Conservation (phyloP, 176 grass and related monocot genomes). For the Pontederia crassipes region DNA sequence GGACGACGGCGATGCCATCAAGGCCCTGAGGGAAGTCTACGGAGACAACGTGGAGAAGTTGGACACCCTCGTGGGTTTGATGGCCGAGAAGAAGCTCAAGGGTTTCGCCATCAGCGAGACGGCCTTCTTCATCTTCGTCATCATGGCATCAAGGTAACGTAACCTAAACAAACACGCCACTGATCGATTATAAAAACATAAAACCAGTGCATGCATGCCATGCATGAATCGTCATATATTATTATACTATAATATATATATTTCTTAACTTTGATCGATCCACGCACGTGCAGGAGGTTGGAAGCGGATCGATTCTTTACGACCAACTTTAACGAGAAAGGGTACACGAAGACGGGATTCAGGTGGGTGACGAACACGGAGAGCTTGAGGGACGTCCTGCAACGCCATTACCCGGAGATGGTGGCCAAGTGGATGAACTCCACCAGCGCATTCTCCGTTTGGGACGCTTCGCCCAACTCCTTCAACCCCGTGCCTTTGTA, state of each 20-base stretch:
- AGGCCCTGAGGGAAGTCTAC: conserved; percentile 31
- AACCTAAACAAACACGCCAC: conserved; percentile 16
- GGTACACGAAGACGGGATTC: conserved; percentile 46
- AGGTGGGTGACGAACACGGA: conserved; percentile 49
- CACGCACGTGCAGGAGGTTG: conserved; percentile 32
- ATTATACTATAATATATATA: conserved; percentile 8
- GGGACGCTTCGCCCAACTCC: conserved; percentile 20
- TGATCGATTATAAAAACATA: too few relatives aligned
- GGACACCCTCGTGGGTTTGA: conserved; percentile 52
- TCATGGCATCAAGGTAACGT: conserved; percentile 53
- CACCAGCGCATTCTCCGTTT: conserved; percentile 46
- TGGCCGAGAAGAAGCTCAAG: conserved; percentile 63
- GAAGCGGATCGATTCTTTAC: conserved; percentile 58
- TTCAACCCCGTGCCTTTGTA: conserved; percentile 12
- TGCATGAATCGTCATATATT: neutral
- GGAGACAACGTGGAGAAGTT: conserved; percentile 55
- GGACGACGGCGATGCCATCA: conserved; percentile 36
- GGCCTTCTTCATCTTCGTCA: conserved; percentile 44
- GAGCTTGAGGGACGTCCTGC: conserved; percentile 40
- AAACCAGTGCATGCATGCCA: too few relatives aligned
- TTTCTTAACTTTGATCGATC: conserved; percentile 7
- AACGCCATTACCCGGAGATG: conserved; percentile 35
- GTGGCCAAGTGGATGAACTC: conserved; percentile 44
- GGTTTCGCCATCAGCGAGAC: conserved; percentile 66
- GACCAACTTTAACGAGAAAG: conserved; percentile 49